Base-by-base conservation (phyloP, 257 asterid species). In the Rhazya stricta region DNA sequence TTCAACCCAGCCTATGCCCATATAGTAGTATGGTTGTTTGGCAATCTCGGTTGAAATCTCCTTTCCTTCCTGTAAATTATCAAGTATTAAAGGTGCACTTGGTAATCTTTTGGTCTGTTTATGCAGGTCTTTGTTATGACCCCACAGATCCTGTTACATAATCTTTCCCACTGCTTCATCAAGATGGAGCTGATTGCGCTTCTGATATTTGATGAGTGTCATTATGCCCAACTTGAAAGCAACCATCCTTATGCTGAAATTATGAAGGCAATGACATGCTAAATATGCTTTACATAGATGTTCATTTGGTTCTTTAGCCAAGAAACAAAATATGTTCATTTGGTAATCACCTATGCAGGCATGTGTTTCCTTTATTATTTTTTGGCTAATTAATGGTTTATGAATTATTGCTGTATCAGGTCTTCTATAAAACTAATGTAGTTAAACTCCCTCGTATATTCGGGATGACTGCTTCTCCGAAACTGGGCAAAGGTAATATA, bases 391-490 rank as follows among this genome's bases (percentile, higher is more conserved):
- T 42, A 56, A 37, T 78, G 56, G 43, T n/a, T 69, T 67, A 58
- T 66, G 74, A 62, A 80, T 79, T 76, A 61, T 81, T 76, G 53
- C 78, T 69, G 67, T 80, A 56, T 53, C 83, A 95, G 99, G 86
- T 91, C 81, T 92, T 89, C 85, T 92, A 95, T 80, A 88, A 91
- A 74, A 61, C 71, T 78, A 92, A 87, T 79, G 76, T 27, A 6
- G 76, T 70, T n/a, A 87, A 86, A 81, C 88, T 87, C 79, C 99
- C 99, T 69, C 97, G 97, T 70, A 95, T 95, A 71, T 92, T 92
- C 85, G 99, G 99, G 85, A 91, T 95, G 99, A 95, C 99, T 10
- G 99, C 99, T 65, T 95, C 99, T 75, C 99, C 99, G 72, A 91
- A 67, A 81, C 73, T 88, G 57, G 99, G 99, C 83, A 95, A 91